phyloP scores from a whole-genome alignment of 768 basidiomycete species.

The Auriscalpium orientale region DNA sequence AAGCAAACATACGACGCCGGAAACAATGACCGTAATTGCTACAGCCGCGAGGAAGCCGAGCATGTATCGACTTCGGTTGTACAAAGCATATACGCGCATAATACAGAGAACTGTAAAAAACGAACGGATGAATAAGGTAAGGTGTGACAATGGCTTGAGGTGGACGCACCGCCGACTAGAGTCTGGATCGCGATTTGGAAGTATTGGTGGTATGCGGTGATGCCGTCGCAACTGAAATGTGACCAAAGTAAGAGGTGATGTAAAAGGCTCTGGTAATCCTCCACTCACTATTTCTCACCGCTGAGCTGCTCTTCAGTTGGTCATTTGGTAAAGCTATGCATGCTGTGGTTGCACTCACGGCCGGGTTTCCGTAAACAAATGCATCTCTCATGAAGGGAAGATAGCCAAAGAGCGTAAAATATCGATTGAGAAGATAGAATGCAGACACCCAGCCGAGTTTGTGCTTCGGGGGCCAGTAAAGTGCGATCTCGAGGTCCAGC shows the following conservation, averaged over 20 bases:
- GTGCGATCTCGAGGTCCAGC: constrained; percentile 30
- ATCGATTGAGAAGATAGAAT: constrained; percentile 14
- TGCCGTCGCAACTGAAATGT: background rate
- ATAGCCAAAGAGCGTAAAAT: constrained; percentile 4
- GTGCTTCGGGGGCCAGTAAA: constrained; percentile 29
- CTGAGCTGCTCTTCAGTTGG: background rate
- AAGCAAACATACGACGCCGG: background rate
- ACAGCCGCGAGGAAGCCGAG: background rate
- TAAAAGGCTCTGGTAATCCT: background rate
- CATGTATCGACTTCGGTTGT: background rate
- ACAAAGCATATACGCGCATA: constrained; percentile 1
- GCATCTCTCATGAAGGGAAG: background rate
- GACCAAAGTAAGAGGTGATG: background rate
- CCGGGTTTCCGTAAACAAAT: background rate
- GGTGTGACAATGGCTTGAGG: background rate
- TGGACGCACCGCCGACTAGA: background rate
- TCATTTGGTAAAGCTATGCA: background rate
- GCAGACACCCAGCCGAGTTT: background rate
- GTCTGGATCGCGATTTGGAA: background rate
- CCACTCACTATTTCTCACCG: background rate
- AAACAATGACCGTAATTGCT: background rate
- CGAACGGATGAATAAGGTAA: too few relatives aligned
- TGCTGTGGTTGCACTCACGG: background rate
- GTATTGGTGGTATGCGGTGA: background rate
- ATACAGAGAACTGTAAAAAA: background rate